Base-by-base conservation (phyloP, 1,284 basidiomycete species). In the Cutaneotrichosporon sp. region DNA sequence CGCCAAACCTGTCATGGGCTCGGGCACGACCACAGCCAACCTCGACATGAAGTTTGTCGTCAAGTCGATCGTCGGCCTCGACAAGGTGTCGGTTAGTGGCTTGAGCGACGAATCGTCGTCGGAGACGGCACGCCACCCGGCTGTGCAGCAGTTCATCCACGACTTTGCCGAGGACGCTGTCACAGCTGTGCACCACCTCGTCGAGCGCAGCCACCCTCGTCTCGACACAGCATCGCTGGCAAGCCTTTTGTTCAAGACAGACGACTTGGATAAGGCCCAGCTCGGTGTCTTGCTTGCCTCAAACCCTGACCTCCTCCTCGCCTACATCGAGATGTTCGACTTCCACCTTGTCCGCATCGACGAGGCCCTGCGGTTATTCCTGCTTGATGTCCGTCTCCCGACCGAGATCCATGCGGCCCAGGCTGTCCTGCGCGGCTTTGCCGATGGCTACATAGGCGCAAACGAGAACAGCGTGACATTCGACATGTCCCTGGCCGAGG, bases 311-410 rank as follows among this genome's bases (percentile, higher is more conserved):
- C 86, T 93, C 27, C 81, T 97, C 58, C 88, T 87, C 69, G 86
- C 89, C 9, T 99, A 90, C 77, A 83, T 98, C 57, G 91, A 92
- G 70, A 86, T 86, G 60, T 97, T 98, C 80, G 87, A 90, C 18
- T 90, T 97, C 72, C 81, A 84, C 0, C 89, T 90, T 2, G 82
- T 97, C 47, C 84, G 90, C 64, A 87, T 98, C 66, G 94, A 98
- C 80, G 88, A 89, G 61, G 92, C 94, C 4, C 82, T 99, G 59
- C 87, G 97, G 43, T 85, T 89, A 54, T 93, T 98, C 81, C 80
- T 98, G 59, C 85, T 93, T 71, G 87, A 92, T 24, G 76, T 98
- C 57, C 84, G 89, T 70, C 77, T 92, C 38, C 87, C 91, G 16
- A 75, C 82, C 25, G 85, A 86, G 49, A 57, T 64, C 8, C 24